Base-by-base conservation (phyloP, 176 grass and related monocot species). In the Hyparrhenia diplandra region DNA sequence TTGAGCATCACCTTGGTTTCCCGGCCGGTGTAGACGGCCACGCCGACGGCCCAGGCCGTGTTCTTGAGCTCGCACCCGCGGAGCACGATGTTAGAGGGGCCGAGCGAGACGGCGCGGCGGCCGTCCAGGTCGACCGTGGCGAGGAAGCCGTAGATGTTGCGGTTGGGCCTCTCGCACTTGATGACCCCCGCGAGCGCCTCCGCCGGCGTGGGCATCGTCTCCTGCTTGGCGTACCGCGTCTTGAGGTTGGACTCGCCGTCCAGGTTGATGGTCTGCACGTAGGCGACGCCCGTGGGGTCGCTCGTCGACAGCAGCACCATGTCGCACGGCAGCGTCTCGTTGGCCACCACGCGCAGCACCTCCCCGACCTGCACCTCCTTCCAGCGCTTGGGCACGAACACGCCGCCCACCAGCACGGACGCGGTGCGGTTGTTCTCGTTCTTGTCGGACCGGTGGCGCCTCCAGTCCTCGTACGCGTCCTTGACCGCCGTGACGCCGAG, bases 161-260 rank as follows among this genome's bases (percentile, higher is more conserved):
- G 88, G 84, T 94, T 94, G 49, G 95, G 95, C 35, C 85, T 25
- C 85, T 99, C 96, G 85, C 92, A 95, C 39, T 79, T 86, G 79
- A 99, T 95, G 28, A 93, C 42, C 31, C 92, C 92, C 0, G 81
- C 43, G 42, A 88, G 71, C 24, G 69, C 46, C 71, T 88, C 80
- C 2, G 86, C 63, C 58, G 79, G 71, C 27, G 74, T 78, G 5
- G 84, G 36, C 57, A 89, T 73, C 2, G 86, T 95, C 82, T 98
- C 96, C 55, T 93, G 96, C 87, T 88, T 95, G 27, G 96, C 92
- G 67, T 95, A 95, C 12, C 96, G 87, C 5, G 88, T 95, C 84
- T 99, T 99, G 73, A 99, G 90, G 58, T 99, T 99, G 65, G 96
- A 99, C 86, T 99, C 96, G 41, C 96, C 96, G 68, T 99, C 96